These are phyloP conservation scores for Santalum album DNA, from an alignment of 164 flowering plant species.

Conservation along the genomic window DNA sequence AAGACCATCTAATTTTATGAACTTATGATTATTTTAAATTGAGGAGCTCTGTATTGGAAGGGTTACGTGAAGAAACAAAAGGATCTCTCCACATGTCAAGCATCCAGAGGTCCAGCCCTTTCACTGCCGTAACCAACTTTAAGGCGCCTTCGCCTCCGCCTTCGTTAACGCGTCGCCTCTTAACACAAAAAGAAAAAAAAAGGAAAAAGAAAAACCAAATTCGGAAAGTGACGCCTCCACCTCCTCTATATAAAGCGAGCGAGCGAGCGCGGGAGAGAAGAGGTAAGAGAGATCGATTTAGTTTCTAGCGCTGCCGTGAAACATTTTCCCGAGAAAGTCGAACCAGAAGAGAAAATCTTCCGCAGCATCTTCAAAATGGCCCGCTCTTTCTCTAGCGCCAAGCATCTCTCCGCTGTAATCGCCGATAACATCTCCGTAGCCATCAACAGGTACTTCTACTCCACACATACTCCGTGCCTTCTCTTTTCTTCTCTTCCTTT, in stretches of 20 bases:
- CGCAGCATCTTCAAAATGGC: conserved; percentile 8
- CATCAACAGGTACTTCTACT: neutral
- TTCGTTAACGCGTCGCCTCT: neutral
- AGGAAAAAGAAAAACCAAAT: no score
- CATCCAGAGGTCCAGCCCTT: no score
- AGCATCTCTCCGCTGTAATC: neutral
- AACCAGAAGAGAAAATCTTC: conserved; percentile 4
- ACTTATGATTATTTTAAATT: no score
- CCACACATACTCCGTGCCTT: no score
- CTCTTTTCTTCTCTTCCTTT: neutral
- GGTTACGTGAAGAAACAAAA: no score
- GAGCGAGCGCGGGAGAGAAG: conserved; percentile 4
- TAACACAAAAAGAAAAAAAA: no score
- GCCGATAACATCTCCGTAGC: neutral
- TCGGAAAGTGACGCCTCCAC: no score
- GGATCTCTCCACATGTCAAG: no score
- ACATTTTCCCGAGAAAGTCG: neutral
- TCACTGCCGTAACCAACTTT: no score
- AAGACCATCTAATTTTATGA: no score
- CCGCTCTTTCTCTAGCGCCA: neutral
- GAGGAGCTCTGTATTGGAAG: no score
- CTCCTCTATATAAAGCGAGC: neutral
- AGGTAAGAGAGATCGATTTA: neutral
- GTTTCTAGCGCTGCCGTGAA: conserved; percentile 1
- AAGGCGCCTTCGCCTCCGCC: neutral